A percentile compares a stretch with the other conserved stretches of the same genome.
phyloP scores from a whole-genome alignment of 495 filamentous ascomycete species.

The Lindgomyces ingoldianus region DNA sequence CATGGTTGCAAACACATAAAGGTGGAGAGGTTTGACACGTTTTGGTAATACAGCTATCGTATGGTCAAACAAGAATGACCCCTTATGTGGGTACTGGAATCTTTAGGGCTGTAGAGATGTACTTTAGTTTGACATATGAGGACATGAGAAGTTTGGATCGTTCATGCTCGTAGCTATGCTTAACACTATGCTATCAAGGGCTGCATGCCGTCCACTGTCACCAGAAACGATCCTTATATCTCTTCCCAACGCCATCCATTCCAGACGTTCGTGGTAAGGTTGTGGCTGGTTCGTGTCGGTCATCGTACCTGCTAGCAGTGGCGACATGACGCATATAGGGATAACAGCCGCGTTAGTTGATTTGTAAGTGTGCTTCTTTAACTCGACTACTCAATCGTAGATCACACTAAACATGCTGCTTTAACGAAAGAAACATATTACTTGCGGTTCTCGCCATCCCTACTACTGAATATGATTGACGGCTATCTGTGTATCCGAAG shows the following conservation, averaged over 20 bases:
- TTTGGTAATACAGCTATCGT: not conserved
- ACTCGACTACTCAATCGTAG: not conserved
- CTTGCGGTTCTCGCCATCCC: not conserved
- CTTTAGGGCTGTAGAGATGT: constrained; percentile 3
- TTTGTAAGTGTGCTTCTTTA: not conserved
- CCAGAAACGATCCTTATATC: too few species aligned
- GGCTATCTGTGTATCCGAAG: too few species aligned
- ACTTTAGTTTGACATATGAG: not conserved
- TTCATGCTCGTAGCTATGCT: not conserved
- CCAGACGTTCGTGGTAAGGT: too few species aligned
- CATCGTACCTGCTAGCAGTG: not conserved
- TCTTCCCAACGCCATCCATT: too few species aligned
- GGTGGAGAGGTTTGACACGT: not conserved
- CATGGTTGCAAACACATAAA: too few species aligned
- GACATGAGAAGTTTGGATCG: not conserved
- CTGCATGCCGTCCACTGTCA: too few species aligned
- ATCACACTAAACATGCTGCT: not conserved
- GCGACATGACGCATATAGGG: not conserved
- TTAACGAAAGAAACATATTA: not conserved
- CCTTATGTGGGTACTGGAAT: not conserved
- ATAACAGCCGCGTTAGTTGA: not conserved
- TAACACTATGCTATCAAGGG: not conserved
- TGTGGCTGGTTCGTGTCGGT: not conserved
- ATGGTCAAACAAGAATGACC: not conserved
- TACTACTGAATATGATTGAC: too few species aligned